Evolutionary conservation across 345 rosid genomes (phyloP).

Genomic region (Eutrema yunnanense): DNA sequence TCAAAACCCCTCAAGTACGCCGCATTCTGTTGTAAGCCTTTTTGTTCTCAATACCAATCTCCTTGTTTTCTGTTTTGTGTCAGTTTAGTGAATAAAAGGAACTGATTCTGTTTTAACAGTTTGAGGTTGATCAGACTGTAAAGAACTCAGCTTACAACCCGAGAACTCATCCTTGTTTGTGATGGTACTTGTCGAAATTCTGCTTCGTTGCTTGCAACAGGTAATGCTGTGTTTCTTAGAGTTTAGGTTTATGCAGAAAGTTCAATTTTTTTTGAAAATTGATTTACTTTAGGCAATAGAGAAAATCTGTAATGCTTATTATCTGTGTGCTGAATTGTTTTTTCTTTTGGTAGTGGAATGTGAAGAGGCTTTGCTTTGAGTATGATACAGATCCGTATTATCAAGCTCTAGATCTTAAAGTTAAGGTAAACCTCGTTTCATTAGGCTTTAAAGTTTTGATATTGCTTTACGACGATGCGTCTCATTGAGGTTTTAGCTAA

Average conservation of each 20-base stretch:
- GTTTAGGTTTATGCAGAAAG: background rate
- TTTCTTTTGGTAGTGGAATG: slow-evolving; percentile 53
- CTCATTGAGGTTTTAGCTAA: too few relatives aligned
- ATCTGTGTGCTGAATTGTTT: background rate
- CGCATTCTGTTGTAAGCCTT: slow-evolving; percentile 21
- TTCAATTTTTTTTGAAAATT: background rate
- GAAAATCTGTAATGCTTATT: background rate
- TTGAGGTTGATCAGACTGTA: slow-evolving; percentile 61
- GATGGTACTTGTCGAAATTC: slow-evolving; percentile 39
- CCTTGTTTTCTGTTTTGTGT: background rate
- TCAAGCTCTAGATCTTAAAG: too few relatives aligned
- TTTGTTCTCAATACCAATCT: background rate
- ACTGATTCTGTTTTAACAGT: slow-evolving; percentile 38
- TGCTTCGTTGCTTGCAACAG: slow-evolving; percentile 74
- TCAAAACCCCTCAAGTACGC: slow-evolving; percentile 11
- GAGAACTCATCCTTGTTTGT: slow-evolving; percentile 13
- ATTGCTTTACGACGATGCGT: too few relatives aligned
- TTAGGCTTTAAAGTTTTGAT: too few relatives aligned
- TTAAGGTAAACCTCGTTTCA: too few relatives aligned
- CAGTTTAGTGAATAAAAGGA: slow-evolving; percentile 27
- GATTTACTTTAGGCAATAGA: background rate
- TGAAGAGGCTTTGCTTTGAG: slow-evolving; percentile 75
- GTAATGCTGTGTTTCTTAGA: slow-evolving; percentile 18
- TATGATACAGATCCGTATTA: slow-evolving; percentile 81
- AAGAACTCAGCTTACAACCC: slow-evolving; percentile 46